Evolutionary conservation across 2,329 filamentous ascomycete genomes (phyloP).

Genomic region (Sclerotiophoma versabilis): DNA sequence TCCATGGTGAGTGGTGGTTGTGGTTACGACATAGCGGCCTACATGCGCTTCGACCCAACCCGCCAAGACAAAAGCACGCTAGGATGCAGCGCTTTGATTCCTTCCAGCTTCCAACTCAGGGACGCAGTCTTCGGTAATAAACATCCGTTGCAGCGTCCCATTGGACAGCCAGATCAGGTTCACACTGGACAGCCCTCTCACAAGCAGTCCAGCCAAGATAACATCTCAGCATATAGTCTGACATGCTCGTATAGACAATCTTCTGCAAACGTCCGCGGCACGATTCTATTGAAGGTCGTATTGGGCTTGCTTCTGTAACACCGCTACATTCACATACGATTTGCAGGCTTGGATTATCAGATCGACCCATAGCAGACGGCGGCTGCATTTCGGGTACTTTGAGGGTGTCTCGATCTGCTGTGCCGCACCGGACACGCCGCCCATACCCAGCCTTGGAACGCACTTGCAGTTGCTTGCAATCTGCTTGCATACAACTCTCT

Average conservation of each 20-base stretch:
- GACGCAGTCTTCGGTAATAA: no score
- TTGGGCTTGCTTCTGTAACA: neutral
- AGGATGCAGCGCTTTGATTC: no score
- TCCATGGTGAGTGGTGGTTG: conserved; percentile 15
- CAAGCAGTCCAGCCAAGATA: no score
- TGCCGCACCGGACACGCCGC: neutral
- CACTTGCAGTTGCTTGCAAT: neutral
- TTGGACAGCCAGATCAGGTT: no score
- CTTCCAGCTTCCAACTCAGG: no score
- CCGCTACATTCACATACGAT: neutral
- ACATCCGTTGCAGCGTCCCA: no score
- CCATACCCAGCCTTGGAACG: neutral
- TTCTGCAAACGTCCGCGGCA: neutral
- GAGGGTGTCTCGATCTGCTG: conserved; percentile 4
- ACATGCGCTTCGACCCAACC: neutral
- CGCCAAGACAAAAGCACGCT: conserved; percentile 2
- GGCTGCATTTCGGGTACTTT: neutral
- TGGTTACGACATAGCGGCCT: conserved; percentile 2
- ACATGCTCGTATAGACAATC: no score
- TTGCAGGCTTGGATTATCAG: neutral
- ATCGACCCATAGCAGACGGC: neutral
- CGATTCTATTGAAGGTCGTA: neutral
- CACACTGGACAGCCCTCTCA: no score
- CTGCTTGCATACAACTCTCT: neutral
- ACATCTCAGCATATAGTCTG: no score